Evolutionary conservation across 495 filamentous ascomycete species (phyloP), one percentile per base, ranked within the genome.

Genomic region (Lentithecium fluviatile): DNA sequence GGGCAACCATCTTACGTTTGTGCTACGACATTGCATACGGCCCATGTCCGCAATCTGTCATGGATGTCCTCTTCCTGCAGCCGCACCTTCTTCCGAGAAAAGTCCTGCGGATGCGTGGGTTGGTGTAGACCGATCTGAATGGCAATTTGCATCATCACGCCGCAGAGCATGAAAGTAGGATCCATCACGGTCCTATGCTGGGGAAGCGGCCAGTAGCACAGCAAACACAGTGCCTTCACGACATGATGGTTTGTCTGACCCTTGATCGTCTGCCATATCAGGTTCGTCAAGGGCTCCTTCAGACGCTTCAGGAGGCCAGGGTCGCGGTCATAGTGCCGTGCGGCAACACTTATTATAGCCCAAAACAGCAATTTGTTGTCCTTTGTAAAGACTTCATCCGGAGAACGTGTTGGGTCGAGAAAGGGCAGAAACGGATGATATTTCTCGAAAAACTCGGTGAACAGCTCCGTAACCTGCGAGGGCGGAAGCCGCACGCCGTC

Each of bases 121-220:
- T 91, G 85, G 68, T 97, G 91, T 48, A 97, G 82, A 48, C 91
- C 91, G 56, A 93, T 88, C 62, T 93, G 90, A 74, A 92, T 92
- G 13, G 91, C 89, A 52, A 92, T 85, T 71, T 95, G 91, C 80
- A 95, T 88, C 91, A 96, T 92, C 67, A 94, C 81, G 25, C 91
- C 91, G 67, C 87, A 85, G 11, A 95, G 78, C 76, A 95, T 95
- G 67, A 95, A 92, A 0, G 91, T 96, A 1, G 90, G 89, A 71
- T 97, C 91, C 6, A 83, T 84, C 4, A 88, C 88, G 6, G 90
- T 95, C 20, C 87, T 93, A 71, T 87, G 92, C 2, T 86, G 90
- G 4, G 91, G 91, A 21, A 95, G 80, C 11, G 91, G 91, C 91
- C 91, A 97, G 7, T 88, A 88, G 74, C 91, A 97, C 38, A 97